A percentile compares a stretch with the other conserved stretches of the same genome.
Conservation (phyloP, 192 early-diverging fungal species). For the Entophlyctis luteolus region DNA sequence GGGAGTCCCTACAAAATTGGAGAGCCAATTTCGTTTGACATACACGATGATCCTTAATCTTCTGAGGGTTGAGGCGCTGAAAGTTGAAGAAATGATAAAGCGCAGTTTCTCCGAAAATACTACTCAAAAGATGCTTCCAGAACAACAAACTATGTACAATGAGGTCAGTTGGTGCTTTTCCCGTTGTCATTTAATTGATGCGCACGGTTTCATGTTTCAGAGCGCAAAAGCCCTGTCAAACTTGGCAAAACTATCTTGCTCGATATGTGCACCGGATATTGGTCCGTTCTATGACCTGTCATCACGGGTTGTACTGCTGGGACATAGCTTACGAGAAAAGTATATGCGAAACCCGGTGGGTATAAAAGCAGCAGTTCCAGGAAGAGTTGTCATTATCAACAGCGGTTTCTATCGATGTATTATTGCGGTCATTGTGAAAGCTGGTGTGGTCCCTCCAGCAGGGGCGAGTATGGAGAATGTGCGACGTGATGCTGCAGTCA, state of each 20-base stretch:
- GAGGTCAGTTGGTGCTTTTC: constrained; percentile 42
- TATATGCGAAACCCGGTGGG: constrained; percentile 56
- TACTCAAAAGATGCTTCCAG: constrained; percentile 81
- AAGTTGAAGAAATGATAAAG: constrained; percentile 98
- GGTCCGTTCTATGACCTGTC: constrained; percentile 67
- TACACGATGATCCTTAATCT: constrained; percentile 99
- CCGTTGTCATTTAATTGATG: not conserved
- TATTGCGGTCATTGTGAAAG: constrained; percentile 58
- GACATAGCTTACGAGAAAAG: constrained; percentile 53
- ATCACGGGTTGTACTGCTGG: constrained; percentile 47
- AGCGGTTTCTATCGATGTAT: constrained; percentile 64
- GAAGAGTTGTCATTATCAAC: constrained; percentile 77
- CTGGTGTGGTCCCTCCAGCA: constrained; percentile 37
- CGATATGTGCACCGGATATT: constrained; percentile 77
- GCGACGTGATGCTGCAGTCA: constrained; percentile 1
- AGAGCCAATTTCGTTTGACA: constrained; percentile 92
- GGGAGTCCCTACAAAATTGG: constrained; percentile 82
- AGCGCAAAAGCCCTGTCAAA: constrained; percentile 58
- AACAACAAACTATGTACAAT: constrained; percentile 66
- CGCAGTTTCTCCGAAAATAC: constrained; percentile 91
- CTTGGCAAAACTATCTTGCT: constrained; percentile 67
- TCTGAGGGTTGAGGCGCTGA: constrained; percentile 87
- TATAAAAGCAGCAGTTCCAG: constrained; percentile 61
- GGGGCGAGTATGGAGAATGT: not conserved
- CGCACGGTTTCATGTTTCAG: constrained; percentile 19